Evolutionary conservation across 805 yeast genomes (phyloP), one percentile per base, ranked within the genome.

Genomic region (Tetrapisispora iriomotensis): DNA sequence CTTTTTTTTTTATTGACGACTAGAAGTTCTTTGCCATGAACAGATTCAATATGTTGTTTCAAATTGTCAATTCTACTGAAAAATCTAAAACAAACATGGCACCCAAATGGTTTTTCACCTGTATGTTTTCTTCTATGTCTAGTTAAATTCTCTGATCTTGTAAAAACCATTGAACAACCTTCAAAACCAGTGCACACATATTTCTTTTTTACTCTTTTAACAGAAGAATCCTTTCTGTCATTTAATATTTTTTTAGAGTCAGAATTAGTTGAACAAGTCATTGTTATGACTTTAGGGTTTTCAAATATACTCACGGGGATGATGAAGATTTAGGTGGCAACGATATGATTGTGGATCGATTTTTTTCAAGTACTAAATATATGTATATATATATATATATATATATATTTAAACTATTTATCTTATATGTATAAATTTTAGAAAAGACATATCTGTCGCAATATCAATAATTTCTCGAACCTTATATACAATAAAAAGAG

Each of bases 61-160:
- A 88, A 68, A 58, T 88, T 88, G 61, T 88, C 96, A 43, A 88
- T 64, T 34, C 96, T 70, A 14, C 87, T 78, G 55, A 87, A 87
- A 53, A 76, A 72, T 53, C 87, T 77, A 29, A 77, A 68, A 57
- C 94, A 83, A 58, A 80, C 82, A 32, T 79, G 81, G 60, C 96
- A 87, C 36, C 81, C 75, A 57, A 85, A 87, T 3, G 96, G 96
- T 41, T 95, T 68, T 60, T 87, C 96, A 29, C 96, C 96, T 1
- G 96, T 88, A 58, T 87, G 96, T 51, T 87, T 87, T 43, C 95
- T 66, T 41, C 85, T 81, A 64, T 87, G 96, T 43, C 96, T 69
- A 2, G 95, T 94, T 49, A 87, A 70, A 60, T 88, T 96, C 58
- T 88, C 96, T 10, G 90, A 79, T 36, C 96, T 68, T 2, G 95